These are phyloP conservation scores for Lipomyces lipofer DNA, from an alignment of 805 yeast genomes.

Conservation along the genomic window DNA sequence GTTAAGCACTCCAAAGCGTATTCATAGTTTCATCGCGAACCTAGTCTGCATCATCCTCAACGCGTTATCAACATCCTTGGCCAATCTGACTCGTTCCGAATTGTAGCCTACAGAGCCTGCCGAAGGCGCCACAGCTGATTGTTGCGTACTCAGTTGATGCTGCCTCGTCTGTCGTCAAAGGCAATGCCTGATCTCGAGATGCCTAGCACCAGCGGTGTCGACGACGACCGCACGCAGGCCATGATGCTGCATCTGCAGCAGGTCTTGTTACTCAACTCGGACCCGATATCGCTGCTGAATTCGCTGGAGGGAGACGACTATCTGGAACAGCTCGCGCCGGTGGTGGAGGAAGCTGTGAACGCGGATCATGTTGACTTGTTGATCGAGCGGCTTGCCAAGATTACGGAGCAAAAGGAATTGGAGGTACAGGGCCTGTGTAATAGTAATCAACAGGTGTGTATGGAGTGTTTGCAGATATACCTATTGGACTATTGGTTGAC, in stretches of 20 bases:
- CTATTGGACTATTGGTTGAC: neutral
- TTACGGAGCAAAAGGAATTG: slow-evolving; percentile 59
- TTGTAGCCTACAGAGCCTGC: too few species aligned
- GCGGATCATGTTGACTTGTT: slow-evolving; percentile 57
- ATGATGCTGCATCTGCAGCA: slow-evolving; percentile 30
- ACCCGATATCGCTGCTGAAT: slow-evolving; percentile 29
- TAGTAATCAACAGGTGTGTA: slow-evolving; percentile 50
- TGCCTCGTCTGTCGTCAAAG: slow-evolving; percentile 1
- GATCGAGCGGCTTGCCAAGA: slow-evolving; percentile 54
- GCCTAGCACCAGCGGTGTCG: too few species aligned
- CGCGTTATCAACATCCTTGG: too few species aligned
- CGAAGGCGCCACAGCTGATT: too few species aligned
- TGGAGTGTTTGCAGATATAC: neutral
- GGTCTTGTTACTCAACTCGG: slow-evolving; percentile 31
- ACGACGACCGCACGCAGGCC: slow-evolving; percentile 7
- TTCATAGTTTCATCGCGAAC: too few species aligned
- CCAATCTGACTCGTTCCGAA: too few species aligned
- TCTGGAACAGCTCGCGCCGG: slow-evolving; percentile 76
- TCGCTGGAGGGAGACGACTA: slow-evolving; percentile 53
- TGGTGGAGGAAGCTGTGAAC: slow-evolving; percentile 62
- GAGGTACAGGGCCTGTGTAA: slow-evolving; percentile 66
- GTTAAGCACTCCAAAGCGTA: too few species aligned
- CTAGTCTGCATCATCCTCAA: too few species aligned
- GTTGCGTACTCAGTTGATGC: too few species aligned
- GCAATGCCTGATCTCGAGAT: too few species aligned